Evolutionary conservation across 495 filamentous ascomycete species (phyloP).

Genomic region (Wilcoxina mikolae): DNA sequence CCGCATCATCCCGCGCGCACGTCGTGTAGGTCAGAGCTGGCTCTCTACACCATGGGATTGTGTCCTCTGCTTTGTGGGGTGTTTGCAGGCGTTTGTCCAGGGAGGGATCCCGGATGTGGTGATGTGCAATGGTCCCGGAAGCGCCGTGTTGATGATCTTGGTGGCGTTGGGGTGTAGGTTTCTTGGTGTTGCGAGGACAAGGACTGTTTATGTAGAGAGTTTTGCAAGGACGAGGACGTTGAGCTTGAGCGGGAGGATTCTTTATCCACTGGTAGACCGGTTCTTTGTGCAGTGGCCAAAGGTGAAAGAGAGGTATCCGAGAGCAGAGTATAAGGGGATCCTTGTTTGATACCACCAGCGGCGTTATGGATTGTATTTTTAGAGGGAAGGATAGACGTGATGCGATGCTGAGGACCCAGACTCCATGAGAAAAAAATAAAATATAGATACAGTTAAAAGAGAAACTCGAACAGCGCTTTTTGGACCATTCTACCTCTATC

Average conservation of each 20-base stretch:
- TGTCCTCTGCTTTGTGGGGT: constrained; percentile 16
- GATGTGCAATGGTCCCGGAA: constrained; percentile 78
- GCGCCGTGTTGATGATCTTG: constrained; percentile 61
- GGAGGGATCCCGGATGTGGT: constrained; percentile 51
- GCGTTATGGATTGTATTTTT: neutral
- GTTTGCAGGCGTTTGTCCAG: constrained; percentile 11
- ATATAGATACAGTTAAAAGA: neutral
- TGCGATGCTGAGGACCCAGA: neutral
- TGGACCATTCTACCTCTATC: neutral
- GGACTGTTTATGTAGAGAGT: constrained; percentile 73
- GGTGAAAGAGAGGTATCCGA: constrained; percentile 11
- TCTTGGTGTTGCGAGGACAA: constrained; percentile 37
- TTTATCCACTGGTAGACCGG: constrained; percentile 47
- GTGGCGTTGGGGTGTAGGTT: constrained; percentile 30
- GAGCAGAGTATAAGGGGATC: constrained; percentile 27
- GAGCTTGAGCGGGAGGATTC: constrained; percentile 65
- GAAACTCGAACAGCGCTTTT: neutral
- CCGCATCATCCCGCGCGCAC: constrained; percentile 46
- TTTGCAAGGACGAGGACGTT: constrained; percentile 70
- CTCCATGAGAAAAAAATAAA: neutral
- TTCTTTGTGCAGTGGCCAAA: constrained; percentile 60
- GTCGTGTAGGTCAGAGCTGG: constrained; percentile 50
- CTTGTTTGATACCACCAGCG: constrained; percentile 13
- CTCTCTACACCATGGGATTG: constrained; percentile 37
- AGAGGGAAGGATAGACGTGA: neutral